Percentiles rank a stretch among this genome's conserved stretches.
These are phyloP conservation scores for Sutorius australiensis DNA, from an alignment of 768 basidiomycete genomes.

Conservation along the genomic window DNA sequence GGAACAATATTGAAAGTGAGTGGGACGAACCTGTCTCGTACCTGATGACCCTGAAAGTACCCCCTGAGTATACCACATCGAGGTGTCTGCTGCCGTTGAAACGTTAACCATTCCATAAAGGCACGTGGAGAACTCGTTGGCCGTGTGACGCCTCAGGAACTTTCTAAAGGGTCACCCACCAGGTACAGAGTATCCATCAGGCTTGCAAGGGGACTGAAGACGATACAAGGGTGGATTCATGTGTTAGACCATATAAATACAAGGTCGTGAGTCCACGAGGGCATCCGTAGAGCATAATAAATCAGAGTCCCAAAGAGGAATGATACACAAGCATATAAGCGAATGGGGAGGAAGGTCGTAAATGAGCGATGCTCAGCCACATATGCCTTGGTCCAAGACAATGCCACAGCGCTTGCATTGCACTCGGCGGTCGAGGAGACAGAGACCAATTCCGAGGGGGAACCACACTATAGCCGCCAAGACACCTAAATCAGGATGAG, in stretches of 20 bases:
- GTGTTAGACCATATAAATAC: slow-evolving; percentile 12
- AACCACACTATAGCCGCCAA: slow-evolving; percentile 87
- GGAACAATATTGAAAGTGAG: no score
- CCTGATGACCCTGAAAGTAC: not conserved
- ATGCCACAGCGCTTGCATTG: slow-evolving; percentile 53
- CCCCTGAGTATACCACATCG: not conserved
- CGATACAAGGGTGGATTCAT: not conserved
- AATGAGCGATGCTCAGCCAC: slow-evolving; percentile 16
- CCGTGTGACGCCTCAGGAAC: not conserved
- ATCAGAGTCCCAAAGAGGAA: not conserved
- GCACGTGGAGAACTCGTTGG: not conserved
- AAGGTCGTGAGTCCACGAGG: not conserved
- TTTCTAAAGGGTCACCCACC: not conserved
- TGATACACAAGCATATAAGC: not conserved
- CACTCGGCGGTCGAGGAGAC: slow-evolving; percentile 69
- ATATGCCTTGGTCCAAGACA: slow-evolving; percentile 37
- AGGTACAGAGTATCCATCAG: not conserved
- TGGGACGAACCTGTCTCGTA: not conserved
- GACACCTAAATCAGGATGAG: slow-evolving; percentile 45
- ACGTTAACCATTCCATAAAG: not conserved
- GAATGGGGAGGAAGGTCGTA: not conserved
- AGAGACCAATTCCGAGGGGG: slow-evolving; percentile 75
- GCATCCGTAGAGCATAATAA: not conserved
- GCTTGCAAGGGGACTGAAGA: not conserved
- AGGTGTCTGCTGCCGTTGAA: not conserved